A percentile compares a stretch with the other conserved stretches of the same genome.
Conservation (phyloP, 768 basidiomycete genomes). For the Gelatoporia subvermispora region DNA sequence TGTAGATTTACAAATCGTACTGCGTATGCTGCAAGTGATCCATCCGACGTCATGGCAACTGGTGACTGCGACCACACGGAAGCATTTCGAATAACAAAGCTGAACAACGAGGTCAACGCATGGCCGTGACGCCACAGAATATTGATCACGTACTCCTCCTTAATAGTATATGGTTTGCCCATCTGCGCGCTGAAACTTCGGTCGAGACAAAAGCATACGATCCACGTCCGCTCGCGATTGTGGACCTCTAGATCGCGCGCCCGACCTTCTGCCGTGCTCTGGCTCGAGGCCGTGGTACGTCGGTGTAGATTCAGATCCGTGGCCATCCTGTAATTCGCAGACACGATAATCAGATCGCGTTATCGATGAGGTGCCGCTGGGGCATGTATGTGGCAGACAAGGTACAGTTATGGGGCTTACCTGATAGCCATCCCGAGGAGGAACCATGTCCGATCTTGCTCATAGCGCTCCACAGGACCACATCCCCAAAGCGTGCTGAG, state of each 20-base stretch:
- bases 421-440: constrained; percentile 82
- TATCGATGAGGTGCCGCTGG: neutral
- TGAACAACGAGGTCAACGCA: constrained; percentile 21
- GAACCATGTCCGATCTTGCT: constrained; percentile 94
- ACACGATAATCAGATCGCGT: constrained; percentile 10
- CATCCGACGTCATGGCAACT: constrained; percentile 58
- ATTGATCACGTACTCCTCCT: constrained; percentile 76
- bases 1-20: constrained; percentile 38
- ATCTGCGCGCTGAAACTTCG: constrained; percentile 91
- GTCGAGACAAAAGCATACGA: constrained; percentile 82
- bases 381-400: constrained; percentile 2
- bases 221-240: constrained; percentile 94
- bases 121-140: constrained; percentile 5
- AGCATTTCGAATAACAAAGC: constrained; percentile 84
- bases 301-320: constrained; percentile 95
- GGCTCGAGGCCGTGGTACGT: constrained; percentile 57
- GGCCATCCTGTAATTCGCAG: constrained; percentile 62
- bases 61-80: constrained; percentile 69
- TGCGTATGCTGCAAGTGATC: constrained; percentile 69
- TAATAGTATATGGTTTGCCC: constrained; percentile 91
- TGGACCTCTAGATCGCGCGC: constrained; percentile 81
- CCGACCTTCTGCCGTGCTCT: constrained; percentile 74
- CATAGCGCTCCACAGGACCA: constrained; percentile 93
- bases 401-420: constrained; percentile 32
- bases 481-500: constrained; percentile 87